Percentiles rank a stretch among this genome's conserved stretches.
phyloP scores from a whole-genome alignment of 2,329 filamentous ascomycete genomes.

The Aspergillus candidus region DNA sequence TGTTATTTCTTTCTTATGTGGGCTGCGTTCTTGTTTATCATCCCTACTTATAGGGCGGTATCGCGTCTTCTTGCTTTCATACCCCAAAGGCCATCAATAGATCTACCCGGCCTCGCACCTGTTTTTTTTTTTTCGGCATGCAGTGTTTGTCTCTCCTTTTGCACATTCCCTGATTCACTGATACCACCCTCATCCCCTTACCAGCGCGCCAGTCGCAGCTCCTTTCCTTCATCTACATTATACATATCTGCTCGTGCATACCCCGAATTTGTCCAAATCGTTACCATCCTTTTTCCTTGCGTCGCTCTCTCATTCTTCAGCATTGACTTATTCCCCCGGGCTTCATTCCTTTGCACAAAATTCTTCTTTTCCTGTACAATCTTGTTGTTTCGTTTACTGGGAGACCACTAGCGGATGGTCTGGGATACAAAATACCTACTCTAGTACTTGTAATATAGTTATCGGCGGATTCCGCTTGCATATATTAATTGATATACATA shows the following conservation, averaged over 20 bases:
- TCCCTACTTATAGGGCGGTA: slow-evolving; percentile 9
- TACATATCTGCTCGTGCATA: slow-evolving; percentile 10
- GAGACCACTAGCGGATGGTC: slow-evolving; percentile 16
- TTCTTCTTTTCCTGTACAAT: slow-evolving; percentile 20
- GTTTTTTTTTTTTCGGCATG: slow-evolving; percentile 23
- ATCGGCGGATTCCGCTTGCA: slow-evolving; percentile 4
- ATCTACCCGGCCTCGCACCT: slow-evolving; percentile 30
- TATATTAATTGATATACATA: slow-evolving; percentile 5
- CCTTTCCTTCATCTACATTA: slow-evolving; percentile 13
- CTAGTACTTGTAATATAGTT: slow-evolving; percentile 29
- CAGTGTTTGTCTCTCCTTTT: slow-evolving; percentile 16
- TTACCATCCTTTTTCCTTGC: slow-evolving; percentile 8
- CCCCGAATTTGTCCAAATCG: slow-evolving; percentile 13
- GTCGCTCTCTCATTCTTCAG: slow-evolving; percentile 1
- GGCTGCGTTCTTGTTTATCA: slow-evolving; percentile 10
- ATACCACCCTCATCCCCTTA: no score
- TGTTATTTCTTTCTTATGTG: slow-evolving; percentile 6
- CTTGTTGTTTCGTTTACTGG: slow-evolving; percentile 19
- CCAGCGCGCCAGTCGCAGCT: slow-evolving; percentile 3
- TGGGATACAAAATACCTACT: slow-evolving; percentile 16
- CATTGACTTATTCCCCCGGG: no score
- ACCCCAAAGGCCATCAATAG: slow-evolving; percentile 36
- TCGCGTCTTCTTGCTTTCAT: slow-evolving; percentile 29
- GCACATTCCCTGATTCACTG: no score
- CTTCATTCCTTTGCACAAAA: slow-evolving; percentile 7